These are phyloP conservation scores for Plasmodium knowlesi DNA, from an alignment of 169 alveolate species.

Conservation along the genomic window DNA sequence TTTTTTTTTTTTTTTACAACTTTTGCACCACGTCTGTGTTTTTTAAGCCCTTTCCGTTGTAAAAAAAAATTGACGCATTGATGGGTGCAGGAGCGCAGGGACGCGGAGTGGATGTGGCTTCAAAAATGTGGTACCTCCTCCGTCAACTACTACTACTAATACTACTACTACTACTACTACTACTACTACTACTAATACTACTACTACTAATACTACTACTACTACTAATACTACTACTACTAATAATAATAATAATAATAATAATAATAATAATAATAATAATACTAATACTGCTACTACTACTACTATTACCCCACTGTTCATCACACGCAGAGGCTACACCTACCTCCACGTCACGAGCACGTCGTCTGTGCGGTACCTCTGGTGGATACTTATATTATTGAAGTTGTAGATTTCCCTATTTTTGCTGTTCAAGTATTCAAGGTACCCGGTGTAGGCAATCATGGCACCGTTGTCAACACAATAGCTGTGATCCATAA, in stretches of 20 bases:
- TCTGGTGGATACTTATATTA: slow-evolving; percentile 81
- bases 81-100: neutral
- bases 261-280: too few species aligned
- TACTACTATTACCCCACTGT: neutral
- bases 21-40: neutral
- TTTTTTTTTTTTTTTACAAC: neutral
- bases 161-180: neutral
- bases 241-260: too few species aligned
- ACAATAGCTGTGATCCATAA: slow-evolving; percentile 99
- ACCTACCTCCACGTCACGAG: slow-evolving; percentile 79
- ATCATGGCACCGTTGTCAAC: slow-evolving; percentile 99
- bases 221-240: neutral
- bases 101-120: neutral
- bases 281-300: too few species aligned
- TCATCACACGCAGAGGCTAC: neutral
- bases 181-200: too few species aligned
- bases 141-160: too few species aligned
- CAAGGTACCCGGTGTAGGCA: slow-evolving; percentile 87
- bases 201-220: too few species aligned
- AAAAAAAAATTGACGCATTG: neutral
- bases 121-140: neutral
- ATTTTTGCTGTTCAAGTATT: slow-evolving; percentile 63
- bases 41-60: neutral
- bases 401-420: slow-evolving; percentile 59
- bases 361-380: slow-evolving; percentile 85